Evolutionary conservation across 306 rosid species (phyloP).

Genomic region (Malus sieversii): DNA sequence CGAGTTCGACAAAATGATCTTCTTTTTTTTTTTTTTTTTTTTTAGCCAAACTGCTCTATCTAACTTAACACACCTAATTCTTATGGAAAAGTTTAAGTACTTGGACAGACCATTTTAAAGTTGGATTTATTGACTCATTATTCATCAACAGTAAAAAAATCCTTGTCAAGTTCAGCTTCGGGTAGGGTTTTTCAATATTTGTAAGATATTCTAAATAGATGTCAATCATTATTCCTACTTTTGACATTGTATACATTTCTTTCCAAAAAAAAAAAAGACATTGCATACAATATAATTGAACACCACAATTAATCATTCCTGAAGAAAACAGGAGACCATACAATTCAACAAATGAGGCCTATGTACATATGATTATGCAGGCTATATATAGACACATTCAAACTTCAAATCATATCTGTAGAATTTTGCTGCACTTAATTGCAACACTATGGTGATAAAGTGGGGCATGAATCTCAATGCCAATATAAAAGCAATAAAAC

Average conservation of each 20-base stretch:
- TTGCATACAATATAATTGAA: neutral
- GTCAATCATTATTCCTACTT: neutral
- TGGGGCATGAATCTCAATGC: neutral
- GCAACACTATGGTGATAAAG: neutral
- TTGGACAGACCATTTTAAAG: neutral
- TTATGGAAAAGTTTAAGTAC: neutral
- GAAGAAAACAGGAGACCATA: neutral
- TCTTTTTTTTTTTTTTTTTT: no score
- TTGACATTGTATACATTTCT: neutral
- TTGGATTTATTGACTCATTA: neutral
- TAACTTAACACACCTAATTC: neutral
- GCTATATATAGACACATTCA: neutral
- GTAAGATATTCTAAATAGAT: neutral
- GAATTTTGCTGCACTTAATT: slow-evolving; percentile 7
- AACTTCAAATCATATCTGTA: slow-evolving; percentile 6
- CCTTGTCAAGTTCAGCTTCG: neutral
- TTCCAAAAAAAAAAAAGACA: neutral
- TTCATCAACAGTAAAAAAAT: neutral
- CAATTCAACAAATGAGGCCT: neutral
- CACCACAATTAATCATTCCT: neutral
- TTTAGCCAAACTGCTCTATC: neutral
- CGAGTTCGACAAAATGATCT: neutral
- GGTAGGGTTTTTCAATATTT: neutral
- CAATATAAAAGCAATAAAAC: no score
- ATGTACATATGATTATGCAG: neutral